Conservation (phyloP, 2,329 filamentous ascomycete species). For the Exophiala oligosperma region DNA sequence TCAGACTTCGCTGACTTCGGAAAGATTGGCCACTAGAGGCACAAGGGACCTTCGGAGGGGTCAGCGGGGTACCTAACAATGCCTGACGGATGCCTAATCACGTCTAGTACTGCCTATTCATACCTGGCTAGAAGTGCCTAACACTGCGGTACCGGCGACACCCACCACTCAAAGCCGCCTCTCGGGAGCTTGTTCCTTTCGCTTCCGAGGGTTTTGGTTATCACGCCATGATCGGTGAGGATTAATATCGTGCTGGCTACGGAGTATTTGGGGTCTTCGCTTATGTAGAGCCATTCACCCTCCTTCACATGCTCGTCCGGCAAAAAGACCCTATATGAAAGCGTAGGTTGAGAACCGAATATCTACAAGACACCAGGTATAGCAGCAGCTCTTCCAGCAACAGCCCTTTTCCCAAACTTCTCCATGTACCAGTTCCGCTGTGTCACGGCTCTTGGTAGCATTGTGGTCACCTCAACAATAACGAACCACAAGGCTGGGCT, state of each 20-base stretch:
- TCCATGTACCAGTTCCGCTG: conserved; percentile 84
- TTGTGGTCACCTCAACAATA: conserved; percentile 82
- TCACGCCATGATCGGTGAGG: conserved; percentile 4
- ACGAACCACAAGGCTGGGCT: conserved; percentile 78
- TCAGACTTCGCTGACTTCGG: too few relatives aligned
- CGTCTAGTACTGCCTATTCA: too few relatives aligned
- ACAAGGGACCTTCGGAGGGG: too few relatives aligned
- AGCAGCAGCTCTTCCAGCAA: conserved; percentile 73
- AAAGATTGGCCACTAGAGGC: too few relatives aligned
- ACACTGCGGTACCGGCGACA: too few relatives aligned
- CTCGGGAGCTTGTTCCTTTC: conserved; percentile 1
- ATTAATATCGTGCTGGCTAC: too few relatives aligned
- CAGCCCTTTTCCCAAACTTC: conserved; percentile 81
- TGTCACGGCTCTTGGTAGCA: conserved; percentile 81
- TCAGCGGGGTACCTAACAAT: background rate
- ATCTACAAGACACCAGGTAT: conserved; percentile 46
- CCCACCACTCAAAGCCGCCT: background rate
- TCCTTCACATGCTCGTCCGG: background rate
- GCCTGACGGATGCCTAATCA: too few relatives aligned
- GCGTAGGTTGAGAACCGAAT: background rate
- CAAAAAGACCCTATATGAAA: background rate
- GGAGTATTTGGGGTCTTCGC: background rate
- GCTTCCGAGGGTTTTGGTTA: conserved; percentile 1
- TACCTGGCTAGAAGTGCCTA: too few relatives aligned
- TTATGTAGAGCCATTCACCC: background rate